Evolutionary conservation across 2,329 filamentous ascomycete species (phyloP), one percentile per base, ranked within the genome.

Genomic region (Thielaviopsis populi): DNA sequence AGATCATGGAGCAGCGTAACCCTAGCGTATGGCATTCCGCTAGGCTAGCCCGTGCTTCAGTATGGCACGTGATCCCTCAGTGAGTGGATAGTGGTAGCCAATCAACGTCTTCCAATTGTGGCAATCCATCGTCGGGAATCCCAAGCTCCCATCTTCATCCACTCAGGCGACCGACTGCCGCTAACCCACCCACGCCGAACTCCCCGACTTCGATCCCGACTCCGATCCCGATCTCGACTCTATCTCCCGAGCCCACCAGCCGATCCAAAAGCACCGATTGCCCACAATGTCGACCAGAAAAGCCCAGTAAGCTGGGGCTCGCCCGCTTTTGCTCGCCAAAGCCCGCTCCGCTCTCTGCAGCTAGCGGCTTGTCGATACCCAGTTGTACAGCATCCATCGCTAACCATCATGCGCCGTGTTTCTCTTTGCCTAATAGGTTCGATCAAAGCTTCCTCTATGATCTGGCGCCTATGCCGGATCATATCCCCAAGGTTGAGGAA

Each of bases 381-480:
- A 62, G n/a, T n/a, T n/a, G n/a, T n/a, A n/a, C n/a, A n/a, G n/a
- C n/a, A n/a, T n/a, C n/a, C n/a, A n/a, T n/a, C n/a, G 68, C 74
- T 71, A 68, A 72, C 53, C 53, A 37, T 30, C 27, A 15, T 33
- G 53, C 30, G 10, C 24, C 17, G n/a, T 69, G 64, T n/a, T 59
- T 68, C 69, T 33, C 48, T 48, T 43, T 24, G 24, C 40, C 10
- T 43, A 27, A 17, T 74, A 97, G 94, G 76, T 97, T 97, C 86
- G 91, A 90, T 79, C 89, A 96, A 79, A 81, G 91, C 74, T 82
- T 88, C 79, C 88, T 97, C 77, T 83, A 94, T 80, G 94, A 99
- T 82, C 94, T 89, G 73, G 96, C 94, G 70, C 92, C 94, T 72
- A 88, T 99, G 72, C 94, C 94, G 69, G 86, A 89, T 73, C 82